Conservation (phyloP, 352 stramenopile species). For the Saprolegnia parasitica region DNA sequence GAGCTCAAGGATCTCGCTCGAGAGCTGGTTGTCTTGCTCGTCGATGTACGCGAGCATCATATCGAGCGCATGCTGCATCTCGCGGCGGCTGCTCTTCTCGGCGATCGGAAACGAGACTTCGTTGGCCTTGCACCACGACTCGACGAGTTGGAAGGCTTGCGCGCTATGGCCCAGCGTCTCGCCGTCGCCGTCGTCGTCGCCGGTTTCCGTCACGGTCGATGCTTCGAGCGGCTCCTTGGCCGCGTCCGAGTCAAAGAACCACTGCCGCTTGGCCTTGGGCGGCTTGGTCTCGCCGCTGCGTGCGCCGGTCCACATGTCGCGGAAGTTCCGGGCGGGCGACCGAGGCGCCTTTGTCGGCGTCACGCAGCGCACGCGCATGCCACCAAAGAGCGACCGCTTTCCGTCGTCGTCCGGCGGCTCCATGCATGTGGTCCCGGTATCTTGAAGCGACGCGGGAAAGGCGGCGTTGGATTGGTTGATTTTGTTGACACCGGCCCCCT, state of each 20-base stretch:
- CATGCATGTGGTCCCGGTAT: not conserved
- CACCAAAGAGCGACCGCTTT: constrained; percentile 18
- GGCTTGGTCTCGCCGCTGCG: not conserved
- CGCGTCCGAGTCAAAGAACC: not conserved
- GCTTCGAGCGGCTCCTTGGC: not conserved
- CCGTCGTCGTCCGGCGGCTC: constrained; percentile 5
- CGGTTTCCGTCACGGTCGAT: not conserved
- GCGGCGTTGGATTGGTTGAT: too few relatives aligned
- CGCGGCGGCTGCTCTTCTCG: not conserved
- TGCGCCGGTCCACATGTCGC: constrained; percentile 14
- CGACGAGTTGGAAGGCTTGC: constrained; percentile 2
- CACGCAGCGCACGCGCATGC: constrained; percentile 15
- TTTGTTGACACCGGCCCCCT: too few relatives aligned
- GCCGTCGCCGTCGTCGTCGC: not conserved
- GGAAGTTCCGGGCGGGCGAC: constrained; percentile 24
- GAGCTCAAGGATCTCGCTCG: constrained; percentile 20
- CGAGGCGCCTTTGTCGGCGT: constrained; percentile 18
- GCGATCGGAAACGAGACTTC: not conserved
- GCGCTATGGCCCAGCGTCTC: not conserved
- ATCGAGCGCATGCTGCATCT: constrained; percentile 7
- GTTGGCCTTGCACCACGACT: constrained; percentile 22
- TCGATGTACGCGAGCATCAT: constrained; percentile 12
- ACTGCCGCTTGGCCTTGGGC: constrained; percentile 1
- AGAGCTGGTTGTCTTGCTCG: constrained; percentile 28
- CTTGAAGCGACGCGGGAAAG: not conserved